A percentile compares a stretch with the other conserved stretches of the same genome.
These are phyloP conservation scores for Plasmodium gonderi DNA, from an alignment of 169 alveolate species.

Conservation along the genomic window DNA sequence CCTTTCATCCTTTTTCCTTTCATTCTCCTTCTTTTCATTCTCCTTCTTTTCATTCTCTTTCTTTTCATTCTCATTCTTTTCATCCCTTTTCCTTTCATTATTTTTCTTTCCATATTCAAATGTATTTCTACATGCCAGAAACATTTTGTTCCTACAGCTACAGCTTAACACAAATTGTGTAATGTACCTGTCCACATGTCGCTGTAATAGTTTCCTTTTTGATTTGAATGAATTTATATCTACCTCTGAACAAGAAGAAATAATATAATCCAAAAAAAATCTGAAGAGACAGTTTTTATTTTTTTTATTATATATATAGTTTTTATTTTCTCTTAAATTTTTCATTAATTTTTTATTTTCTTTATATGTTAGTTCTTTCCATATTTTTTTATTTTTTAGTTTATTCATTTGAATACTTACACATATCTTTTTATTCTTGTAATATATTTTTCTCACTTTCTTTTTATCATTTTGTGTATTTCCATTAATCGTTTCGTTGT, in stretches of 20 bases:
- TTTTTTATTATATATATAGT: conserved; percentile 9
- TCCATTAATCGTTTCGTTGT: not conserved
- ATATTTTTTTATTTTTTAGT: not conserved
- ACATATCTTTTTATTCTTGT: conserved; percentile 11
- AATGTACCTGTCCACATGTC: not conserved
- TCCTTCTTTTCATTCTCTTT: not conserved
- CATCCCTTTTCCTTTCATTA: not conserved
- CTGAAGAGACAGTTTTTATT: not conserved
- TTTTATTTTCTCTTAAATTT: conserved; percentile 3
- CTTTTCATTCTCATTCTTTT: not conserved
- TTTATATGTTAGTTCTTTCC: not conserved
- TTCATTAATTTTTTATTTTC: conserved; percentile 14
- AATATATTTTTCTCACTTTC: conserved; percentile 17
- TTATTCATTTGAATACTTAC: not conserved
- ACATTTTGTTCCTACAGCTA: not conserved
- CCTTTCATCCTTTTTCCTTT: not conserved
- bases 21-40: not conserved
- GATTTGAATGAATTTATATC: not conserved
- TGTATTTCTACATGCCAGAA: not conserved
- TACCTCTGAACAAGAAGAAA: conserved; percentile 3
- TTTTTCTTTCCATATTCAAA: not conserved
- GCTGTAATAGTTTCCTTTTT: not conserved
- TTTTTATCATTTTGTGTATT: not conserved
- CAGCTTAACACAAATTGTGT: not conserved
- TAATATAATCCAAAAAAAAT: conserved; percentile 9